phyloP scores from a whole-genome alignment of 179 eudicot species.

The Drosera spatulata region DNA sequence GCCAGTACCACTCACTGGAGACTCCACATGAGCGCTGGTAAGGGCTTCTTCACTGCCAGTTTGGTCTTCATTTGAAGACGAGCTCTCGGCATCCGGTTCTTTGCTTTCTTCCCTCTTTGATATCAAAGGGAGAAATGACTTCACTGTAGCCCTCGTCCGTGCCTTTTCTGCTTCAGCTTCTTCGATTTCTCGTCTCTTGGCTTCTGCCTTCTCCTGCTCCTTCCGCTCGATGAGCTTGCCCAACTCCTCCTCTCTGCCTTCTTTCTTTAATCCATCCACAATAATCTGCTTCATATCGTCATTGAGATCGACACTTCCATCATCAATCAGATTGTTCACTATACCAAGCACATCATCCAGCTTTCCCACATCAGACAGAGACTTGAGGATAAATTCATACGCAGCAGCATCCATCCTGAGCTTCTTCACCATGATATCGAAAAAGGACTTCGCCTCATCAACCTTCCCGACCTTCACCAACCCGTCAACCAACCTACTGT shows the following conservation, averaged over 20 bases:
- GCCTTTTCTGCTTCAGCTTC: too few relatives aligned
- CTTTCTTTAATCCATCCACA: slow-evolving; percentile 52
- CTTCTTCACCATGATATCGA: slow-evolving; percentile 79
- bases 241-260: slow-evolving; percentile 7
- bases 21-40: neutral
- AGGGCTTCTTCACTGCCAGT: neutral
- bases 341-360: slow-evolving; percentile 60
- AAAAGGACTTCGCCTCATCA: slow-evolving; percentile 76
- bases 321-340: slow-evolving; percentile 53
- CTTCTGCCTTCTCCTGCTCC: slow-evolving; percentile 77
- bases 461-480: slow-evolving; percentile 66
- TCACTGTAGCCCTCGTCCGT: too few relatives aligned
- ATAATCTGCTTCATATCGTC: slow-evolving; percentile 67
- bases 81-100: slow-evolving; percentile 54
- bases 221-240: slow-evolving; percentile 54
- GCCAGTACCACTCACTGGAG: too few relatives aligned
- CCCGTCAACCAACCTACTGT: slow-evolving; percentile 65
- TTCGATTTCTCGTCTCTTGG: slow-evolving; percentile 20
- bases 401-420: slow-evolving; percentile 72
- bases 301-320: slow-evolving; percentile 46
- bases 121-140: slow-evolving; percentile 17
- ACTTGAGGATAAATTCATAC: slow-evolving; percentile 61
- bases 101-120: slow-evolving; percentile 65
- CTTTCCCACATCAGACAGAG: slow-evolving; percentile 56
- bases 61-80: neutral